These are phyloP conservation scores for Leccinum variicolor DNA, from an alignment of 768 basidiomycete species.

Conservation along the genomic window DNA sequence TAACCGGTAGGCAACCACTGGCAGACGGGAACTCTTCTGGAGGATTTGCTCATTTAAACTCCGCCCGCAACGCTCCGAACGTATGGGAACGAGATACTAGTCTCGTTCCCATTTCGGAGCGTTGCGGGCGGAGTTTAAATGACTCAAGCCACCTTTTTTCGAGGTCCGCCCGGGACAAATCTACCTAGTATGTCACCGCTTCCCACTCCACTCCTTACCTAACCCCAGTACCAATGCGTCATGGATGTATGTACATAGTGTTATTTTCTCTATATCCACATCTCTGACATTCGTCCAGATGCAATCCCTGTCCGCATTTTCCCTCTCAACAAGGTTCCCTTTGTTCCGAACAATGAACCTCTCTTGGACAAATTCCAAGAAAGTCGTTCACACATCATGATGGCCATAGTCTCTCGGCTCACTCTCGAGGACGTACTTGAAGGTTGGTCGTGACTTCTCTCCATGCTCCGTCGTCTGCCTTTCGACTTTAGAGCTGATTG, in stretches of 20 bases:
- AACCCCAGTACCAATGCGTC: constrained; percentile 47
- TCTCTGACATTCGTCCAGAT: constrained; percentile 42
- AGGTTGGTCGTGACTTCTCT: constrained; percentile 40
- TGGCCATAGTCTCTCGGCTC: constrained; percentile 85
- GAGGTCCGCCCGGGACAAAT: no score
- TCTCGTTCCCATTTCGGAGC: no score
- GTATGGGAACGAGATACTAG: no score
- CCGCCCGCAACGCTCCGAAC: no score
- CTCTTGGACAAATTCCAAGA: constrained; percentile 87
- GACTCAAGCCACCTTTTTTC: no score
- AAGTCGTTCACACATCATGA: constrained; percentile 78
- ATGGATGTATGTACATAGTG: constrained; percentile 73
- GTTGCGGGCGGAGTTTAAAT: no score
- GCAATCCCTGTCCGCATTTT: constrained; percentile 79
- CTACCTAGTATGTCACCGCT: constrained; percentile 19
- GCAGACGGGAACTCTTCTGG: no score
- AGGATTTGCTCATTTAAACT: no score
- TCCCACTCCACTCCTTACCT: not conserved
- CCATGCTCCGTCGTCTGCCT: not conserved
- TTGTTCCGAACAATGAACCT: constrained; percentile 83
- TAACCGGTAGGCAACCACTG: no score
- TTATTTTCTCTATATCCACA: no score
- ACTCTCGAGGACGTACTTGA: constrained; percentile 92
- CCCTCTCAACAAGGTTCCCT: constrained; percentile 82
- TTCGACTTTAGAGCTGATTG: constrained; percentile 68